phyloP scores from a whole-genome alignment of 2,329 filamentous ascomycete species.

The Chaetomium olivaceum region DNA sequence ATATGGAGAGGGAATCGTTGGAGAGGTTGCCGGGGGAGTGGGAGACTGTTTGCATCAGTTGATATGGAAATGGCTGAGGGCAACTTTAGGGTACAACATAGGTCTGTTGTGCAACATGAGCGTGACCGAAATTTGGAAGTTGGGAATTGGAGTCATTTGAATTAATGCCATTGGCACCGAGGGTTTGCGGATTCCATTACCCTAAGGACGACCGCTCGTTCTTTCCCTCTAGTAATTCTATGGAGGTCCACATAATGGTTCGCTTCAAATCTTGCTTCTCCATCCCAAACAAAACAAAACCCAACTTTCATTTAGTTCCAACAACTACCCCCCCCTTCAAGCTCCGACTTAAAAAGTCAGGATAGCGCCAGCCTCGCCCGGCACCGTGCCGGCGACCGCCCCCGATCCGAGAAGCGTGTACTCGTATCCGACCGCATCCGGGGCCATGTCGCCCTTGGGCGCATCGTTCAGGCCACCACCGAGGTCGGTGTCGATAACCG shows the following conservation, averaged over 20 bases:
- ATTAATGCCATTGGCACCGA: no score
- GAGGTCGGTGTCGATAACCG: constrained; percentile 45
- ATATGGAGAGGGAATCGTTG: no score
- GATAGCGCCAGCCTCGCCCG: constrained; percentile 26
- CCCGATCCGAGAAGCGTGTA: constrained; percentile 54
- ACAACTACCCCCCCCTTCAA: not conserved
- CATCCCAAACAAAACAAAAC: no score
- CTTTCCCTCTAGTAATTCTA: not conserved
- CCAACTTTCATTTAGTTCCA: not conserved
- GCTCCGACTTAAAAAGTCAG: constrained; percentile 19
- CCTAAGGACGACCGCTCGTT: no score
- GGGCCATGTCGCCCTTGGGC: constrained; percentile 50
- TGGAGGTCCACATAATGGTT: not conserved
- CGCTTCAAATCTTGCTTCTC: not conserved
- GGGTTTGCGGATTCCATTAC: not conserved
- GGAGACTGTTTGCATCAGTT: no score
- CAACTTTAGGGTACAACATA: no score
- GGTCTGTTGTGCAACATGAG: not conserved
- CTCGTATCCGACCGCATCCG: constrained; percentile 49
- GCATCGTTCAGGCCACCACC: constrained; percentile 51
- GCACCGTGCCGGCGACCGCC: constrained; percentile 39
- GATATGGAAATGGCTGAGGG: no score
- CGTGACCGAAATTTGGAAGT: no score
- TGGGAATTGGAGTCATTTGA: no score
- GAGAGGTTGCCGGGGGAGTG: no score